Evolutionary conservation across 345 rosid genomes (phyloP), one percentile per base, ranked within the genome.

Genomic region (Eucalyptus cloeziana): DNA sequence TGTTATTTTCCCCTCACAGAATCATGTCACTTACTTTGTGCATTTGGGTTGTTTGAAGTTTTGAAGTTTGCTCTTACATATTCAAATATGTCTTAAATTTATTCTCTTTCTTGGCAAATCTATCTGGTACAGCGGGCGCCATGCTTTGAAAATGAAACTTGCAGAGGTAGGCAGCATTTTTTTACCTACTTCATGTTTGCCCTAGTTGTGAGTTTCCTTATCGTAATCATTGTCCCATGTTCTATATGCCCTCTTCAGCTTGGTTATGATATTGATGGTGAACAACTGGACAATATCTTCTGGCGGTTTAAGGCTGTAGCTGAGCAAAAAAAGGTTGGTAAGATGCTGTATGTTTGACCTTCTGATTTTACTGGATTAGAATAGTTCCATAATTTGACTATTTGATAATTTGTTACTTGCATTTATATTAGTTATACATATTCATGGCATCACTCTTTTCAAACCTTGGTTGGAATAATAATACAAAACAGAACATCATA

Each of bases 281-380:
- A 94, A 71, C 96, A 96, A 89, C 94, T 98, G 86, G 95, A 91
- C 87, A 93, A 87, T 85, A 93, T 97, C 87, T 97, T 98, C 93
- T 96, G 98, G 99, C 93, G 90, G 76, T 98, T 98, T 93, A 98
- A 98, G 93, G 91, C 95, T 40, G 97, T 97, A 79, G 99, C 99
- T 17, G 99, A 98, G 92, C 94, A 90, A 51, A 97, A 97, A 93
- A 98, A 97, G 99, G 99, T 98, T 69, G 87, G 86, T 40, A 24
- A 56, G 45, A 24, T 40, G 40, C 13, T 33, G 56, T 50, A 52
- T 88, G 47, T 51, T 24, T 88, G 85, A 51, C n/a, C 52, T 81
- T 79, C 24, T 76, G 44, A 27, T 45, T 49, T 40, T 88, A 22
- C 62, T 12, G 40, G 56, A 49, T 45, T 40, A 27, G 60, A 17